Percentiles rank a stretch among this genome's conserved stretches.
Evolutionary conservation across 352 stramenopile species (phyloP).

Genomic region (Globisporangium lucens): DNA sequence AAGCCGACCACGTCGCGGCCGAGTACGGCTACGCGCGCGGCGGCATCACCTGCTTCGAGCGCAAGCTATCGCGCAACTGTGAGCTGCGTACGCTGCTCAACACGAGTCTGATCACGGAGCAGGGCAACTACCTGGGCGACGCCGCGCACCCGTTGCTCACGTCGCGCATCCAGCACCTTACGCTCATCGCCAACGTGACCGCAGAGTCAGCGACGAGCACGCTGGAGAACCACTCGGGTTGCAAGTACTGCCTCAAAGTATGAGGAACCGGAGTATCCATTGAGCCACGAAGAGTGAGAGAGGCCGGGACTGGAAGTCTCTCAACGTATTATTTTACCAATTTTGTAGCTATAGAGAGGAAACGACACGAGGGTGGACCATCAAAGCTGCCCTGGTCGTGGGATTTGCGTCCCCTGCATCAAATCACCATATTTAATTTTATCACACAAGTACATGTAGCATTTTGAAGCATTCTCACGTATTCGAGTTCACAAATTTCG

Average conservation of each 20-base stretch:
- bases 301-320: background rate
- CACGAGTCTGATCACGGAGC: conserved; percentile 69
- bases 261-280: background rate
- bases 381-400: background rate
- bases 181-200: conserved; percentile 34
- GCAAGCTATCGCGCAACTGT: conserved; percentile 72
- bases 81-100: conserved; percentile 56
- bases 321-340: background rate
- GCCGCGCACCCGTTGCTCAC: conserved; percentile 74
- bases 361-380: background rate
- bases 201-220: no score
- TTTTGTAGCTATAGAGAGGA: background rate
- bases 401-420: background rate
- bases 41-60: conserved; percentile 75
- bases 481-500: no score
- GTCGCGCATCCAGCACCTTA: conserved; percentile 63
- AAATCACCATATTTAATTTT: conserved; percentile 1
- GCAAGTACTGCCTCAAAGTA: conserved; percentile 17
- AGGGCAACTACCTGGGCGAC: conserved; percentile 81
- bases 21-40: conserved; percentile 60
- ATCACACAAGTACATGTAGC: no score
- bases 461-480: no score
- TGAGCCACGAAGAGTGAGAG: background rate
- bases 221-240: conserved; percentile 10
- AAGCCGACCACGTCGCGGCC: conserved; percentile 72